phyloP scores from a whole-genome alignment of 2,329 filamentous ascomycete genomes.

The Arthrobotrys pseudoclavata region DNA sequence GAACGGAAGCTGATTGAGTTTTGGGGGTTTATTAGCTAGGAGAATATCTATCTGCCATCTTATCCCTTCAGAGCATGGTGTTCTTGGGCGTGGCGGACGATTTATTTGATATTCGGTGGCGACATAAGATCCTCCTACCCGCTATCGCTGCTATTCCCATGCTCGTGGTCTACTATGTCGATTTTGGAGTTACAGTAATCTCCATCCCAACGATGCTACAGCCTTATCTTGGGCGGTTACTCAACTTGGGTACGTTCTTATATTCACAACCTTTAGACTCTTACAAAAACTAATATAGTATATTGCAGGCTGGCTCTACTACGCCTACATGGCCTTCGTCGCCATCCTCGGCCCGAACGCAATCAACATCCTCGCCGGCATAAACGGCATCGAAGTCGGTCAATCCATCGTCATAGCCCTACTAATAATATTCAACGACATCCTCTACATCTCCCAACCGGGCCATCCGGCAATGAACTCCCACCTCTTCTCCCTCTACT shows the following conservation, averaged over 20 bases:
- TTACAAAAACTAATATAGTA: not conserved
- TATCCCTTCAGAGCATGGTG: conserved; percentile 90
- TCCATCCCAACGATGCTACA: conserved; percentile 89
- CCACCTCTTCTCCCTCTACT: conserved; percentile 94
- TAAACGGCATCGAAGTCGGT: conserved; percentile 96
- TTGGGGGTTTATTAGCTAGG: conserved; percentile 75
- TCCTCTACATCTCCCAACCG: conserved; percentile 84
- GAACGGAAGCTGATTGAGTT: conserved; percentile 2
- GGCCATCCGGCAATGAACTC: conserved; percentile 95
- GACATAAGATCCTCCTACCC: conserved; percentile 98
- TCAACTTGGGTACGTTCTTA: conserved; percentile 77
- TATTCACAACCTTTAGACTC: not conserved
- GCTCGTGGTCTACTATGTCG: conserved; percentile 96
- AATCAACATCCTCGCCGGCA: conserved; percentile 99
- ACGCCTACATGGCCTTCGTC: conserved; percentile 94
- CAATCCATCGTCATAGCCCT: conserved; percentile 92
- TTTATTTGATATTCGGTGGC: conserved; percentile 97
- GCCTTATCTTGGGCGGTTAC: conserved; percentile 81
- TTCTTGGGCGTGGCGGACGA: conserved; percentile 95
- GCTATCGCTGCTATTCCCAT: conserved; percentile 93
- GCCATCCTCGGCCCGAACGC: conserved; percentile 98
- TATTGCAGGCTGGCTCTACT: conserved; percentile 73
- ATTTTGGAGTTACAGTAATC: conserved; percentile 96
- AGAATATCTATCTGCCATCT: conserved; percentile 92
- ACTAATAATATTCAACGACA: conserved; percentile 87